Base-by-base conservation (phyloP, 2,329 filamentous ascomycete species). In the Colletotrichum aenigma region DNA sequence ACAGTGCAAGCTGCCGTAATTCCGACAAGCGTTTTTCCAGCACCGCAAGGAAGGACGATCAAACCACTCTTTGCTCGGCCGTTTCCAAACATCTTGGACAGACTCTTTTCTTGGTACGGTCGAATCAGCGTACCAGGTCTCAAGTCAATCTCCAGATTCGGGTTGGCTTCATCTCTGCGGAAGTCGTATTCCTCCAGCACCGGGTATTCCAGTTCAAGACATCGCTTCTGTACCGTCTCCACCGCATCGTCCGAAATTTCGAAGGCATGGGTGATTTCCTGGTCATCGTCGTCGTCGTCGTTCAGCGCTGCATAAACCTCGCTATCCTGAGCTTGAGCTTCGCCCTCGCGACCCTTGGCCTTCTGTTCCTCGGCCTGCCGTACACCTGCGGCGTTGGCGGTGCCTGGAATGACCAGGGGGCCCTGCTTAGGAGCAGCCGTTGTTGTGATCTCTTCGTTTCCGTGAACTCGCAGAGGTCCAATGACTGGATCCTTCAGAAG, bases 21-120 rank as follows among this genome's bases (percentile, higher is more conserved):
- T n/a, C 97, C 97, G 18, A 99, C 97, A 55, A 99, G 87, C 2
- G 97, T 99, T 88, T 99, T 99, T 75, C 97, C 97, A 21, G 97
- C 97, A 79, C 97, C 97, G 83, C 97, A 99, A 21, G 97, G 97
- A 79, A 99, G 86, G 71, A 99, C 97, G 75, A 99, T 99, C 79
- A 99, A 97, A 73, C 97, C 97, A 84, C 96, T 98, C 87, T 98
- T 97, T 16, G 97, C 97, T 85, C 97, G 94, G 66, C 96, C 96
- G 82, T 99, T 99, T 82, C 97, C 96, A 83, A 99, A 99, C 97
- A 99, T 99, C 85, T 99, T 99, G 87, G 95, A 98, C 12, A 99
- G 88, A 78, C 96, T 98, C 86, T 98, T 98, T 84, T 99, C 97
- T 83, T 99, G 97, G 80, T 99, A 99, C 77, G 98, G 87, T 83